Percentiles rank a stretch among this genome's conserved stretches.
Evolutionary conservation across 2,329 filamentous ascomycete species (phyloP).

Genomic region (Coleophoma crateriformis): DNA sequence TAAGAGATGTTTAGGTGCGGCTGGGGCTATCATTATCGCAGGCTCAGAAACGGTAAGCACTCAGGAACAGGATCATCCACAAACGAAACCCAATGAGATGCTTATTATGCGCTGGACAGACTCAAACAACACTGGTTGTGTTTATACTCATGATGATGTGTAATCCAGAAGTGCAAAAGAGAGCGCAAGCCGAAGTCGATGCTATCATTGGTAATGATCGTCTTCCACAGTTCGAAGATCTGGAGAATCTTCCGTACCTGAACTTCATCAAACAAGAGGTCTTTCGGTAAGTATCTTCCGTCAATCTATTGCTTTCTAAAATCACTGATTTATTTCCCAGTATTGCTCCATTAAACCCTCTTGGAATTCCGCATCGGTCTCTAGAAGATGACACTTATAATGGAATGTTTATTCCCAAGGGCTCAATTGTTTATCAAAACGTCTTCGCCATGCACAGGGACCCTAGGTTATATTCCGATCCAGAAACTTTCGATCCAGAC

Average conservation of each 20-base stretch:
- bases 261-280: background rate
- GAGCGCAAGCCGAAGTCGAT: constrained; percentile 36
- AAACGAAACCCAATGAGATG: no score
- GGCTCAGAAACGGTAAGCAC: background rate
- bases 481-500: constrained; percentile 39
- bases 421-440: constrained; percentile 42
- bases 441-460: constrained; percentile 50
- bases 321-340: background rate
- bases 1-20: no score
- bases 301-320: background rate
- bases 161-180: constrained; percentile 21
- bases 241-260: constrained; percentile 33
- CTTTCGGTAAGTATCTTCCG: background rate
- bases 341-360: constrained; percentile 29
- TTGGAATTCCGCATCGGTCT: constrained; percentile 49
- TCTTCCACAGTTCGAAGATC: constrained; percentile 39
- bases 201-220: constrained; percentile 36
- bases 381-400: constrained; percentile 50
- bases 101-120: background rate
- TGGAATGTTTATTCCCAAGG: constrained; percentile 46
- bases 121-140: background rate
- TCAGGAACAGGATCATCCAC: background rate
- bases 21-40: no score
- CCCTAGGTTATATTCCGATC: constrained; percentile 32
- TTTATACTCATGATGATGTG: background rate